Evolutionary conservation across 495 filamentous ascomycete species (phyloP).

Genomic region (Parathielavia appendiculata): DNA sequence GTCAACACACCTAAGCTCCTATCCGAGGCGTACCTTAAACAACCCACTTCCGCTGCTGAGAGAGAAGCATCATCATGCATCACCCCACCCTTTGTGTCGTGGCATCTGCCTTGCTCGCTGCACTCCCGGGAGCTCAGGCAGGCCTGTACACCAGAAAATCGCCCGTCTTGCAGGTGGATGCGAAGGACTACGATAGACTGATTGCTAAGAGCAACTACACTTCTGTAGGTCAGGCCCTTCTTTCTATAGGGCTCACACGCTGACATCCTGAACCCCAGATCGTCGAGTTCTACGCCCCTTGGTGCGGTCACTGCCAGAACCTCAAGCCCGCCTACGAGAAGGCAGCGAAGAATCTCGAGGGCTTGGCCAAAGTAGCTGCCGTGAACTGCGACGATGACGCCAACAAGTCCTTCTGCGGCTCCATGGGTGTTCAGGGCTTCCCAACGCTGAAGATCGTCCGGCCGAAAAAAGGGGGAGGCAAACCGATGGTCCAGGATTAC

Average conservation of each 20-base stretch:
- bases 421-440: conserved; percentile 91
- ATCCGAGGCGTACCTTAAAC: background rate
- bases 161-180: conserved; percentile 78
- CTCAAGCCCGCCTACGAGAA: conserved; percentile 95
- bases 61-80: conserved; percentile 35
- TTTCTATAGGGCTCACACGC: background rate
- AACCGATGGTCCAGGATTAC: conserved; percentile 89
- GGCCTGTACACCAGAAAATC: conserved; percentile 82
- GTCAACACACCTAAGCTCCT: background rate
- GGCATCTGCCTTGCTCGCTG: conserved; percentile 45
- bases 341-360: conserved; percentile 79
- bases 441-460: conserved; percentile 92
- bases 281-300: conserved; percentile 85
- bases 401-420: conserved; percentile 85
- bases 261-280: conserved; percentile 33
- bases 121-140: conserved; percentile 58
- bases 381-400: conserved; percentile 92
- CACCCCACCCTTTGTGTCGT: conserved; percentile 42
- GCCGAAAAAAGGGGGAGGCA: conserved; percentile 68
- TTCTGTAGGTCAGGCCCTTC: conserved; percentile 57
- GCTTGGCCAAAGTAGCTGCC: conserved; percentile 88
- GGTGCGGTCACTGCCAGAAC: conserved; percentile 95
- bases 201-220: conserved; percentile 88
- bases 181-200: conserved; percentile 75
- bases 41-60: background rate